These are phyloP conservation scores for Globisporangium uncinulatum DNA, from an alignment of 352 stramenopile species.

Conservation along the genomic window DNA sequence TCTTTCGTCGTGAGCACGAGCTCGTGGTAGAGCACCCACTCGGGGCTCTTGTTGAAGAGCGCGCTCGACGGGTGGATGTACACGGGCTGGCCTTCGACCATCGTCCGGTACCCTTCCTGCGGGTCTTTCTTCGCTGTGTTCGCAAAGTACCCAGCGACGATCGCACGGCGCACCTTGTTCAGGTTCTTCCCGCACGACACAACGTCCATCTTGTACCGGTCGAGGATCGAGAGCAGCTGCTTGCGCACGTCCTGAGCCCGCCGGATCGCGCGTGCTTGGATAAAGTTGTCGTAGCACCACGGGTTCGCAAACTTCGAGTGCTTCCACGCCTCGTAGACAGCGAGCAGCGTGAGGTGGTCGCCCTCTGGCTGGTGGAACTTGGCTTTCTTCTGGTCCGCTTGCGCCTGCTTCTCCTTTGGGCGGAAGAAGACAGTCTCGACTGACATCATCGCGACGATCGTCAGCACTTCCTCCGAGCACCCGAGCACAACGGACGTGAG, in stretches of 20 bases:
- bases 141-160: constrained; percentile 99
- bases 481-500: constrained; percentile 92
- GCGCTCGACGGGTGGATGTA: constrained; percentile 98
- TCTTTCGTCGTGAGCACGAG: constrained; percentile 99
- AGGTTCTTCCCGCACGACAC: constrained; percentile 97
- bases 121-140: constrained; percentile 99
- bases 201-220: constrained; percentile 98
- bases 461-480: constrained; percentile 94
- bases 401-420: constrained; percentile 95
- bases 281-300: constrained; percentile 96
- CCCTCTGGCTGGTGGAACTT: constrained; percentile 99
- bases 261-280: constrained; percentile 94
- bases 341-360: constrained; percentile 96
- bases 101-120: constrained; percentile 99
- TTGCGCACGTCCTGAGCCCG: constrained; percentile 89
- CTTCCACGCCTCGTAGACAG: constrained; percentile 95
- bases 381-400: constrained; percentile 95
- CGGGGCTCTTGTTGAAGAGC: constrained; percentile 98
- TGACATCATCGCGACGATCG: constrained; percentile 96
- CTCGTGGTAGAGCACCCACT: constrained; percentile 99
- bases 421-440: constrained; percentile 97
- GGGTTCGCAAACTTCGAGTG: constrained; percentile 92
- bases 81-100: constrained; percentile 99
- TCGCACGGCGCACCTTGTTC: constrained; percentile 95
- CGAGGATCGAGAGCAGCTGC: constrained; percentile 98